Conservation (phyloP, 192 early-diverging fungal species). For the Coemansia sp. region DNA sequence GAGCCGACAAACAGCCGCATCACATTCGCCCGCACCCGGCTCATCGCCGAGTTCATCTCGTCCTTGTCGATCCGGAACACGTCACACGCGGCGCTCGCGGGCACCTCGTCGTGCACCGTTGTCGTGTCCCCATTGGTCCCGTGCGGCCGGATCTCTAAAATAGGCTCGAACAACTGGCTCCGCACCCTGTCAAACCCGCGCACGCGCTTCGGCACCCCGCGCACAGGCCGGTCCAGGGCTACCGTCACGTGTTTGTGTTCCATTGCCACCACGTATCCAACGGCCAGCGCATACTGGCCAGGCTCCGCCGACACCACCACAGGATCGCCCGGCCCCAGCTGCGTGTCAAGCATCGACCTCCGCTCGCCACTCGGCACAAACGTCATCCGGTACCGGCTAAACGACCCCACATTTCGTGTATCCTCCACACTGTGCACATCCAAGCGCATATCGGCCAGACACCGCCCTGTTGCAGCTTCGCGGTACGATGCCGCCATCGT, state of each 20-base stretch:
- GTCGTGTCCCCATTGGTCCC: constrained; percentile 21
- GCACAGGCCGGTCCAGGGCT: constrained; percentile 62
- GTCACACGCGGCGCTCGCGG: constrained; percentile 32
- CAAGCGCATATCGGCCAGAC: constrained; percentile 41
- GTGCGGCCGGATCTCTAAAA: constrained; percentile 37
- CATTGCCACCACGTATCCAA: constrained; percentile 70
- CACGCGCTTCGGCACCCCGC: constrained; percentile 61
- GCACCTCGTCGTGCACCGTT: constrained; percentile 27
- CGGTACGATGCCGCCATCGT: constrained; percentile 55
- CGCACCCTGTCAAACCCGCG: constrained; percentile 55
- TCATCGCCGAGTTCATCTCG: constrained; percentile 69
- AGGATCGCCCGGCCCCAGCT: constrained; percentile 67
- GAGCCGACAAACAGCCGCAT: constrained; percentile 65
- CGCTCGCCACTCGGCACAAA: constrained; percentile 18
- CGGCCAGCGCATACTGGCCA: constrained; percentile 71
- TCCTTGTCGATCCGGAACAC: constrained; percentile 81
- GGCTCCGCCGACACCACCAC: constrained; percentile 77
- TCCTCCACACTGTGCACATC: constrained; percentile 28
- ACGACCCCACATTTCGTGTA: constrained; percentile 28
- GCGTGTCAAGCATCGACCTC: constrained; percentile 32
- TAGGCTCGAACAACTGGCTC: constrained; percentile 60
- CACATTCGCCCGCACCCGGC: constrained; percentile 71
- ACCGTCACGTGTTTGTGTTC: constrained; percentile 56
- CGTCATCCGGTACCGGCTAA: constrained; percentile 32
- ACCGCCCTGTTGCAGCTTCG: constrained; percentile 53